phyloP scores from a whole-genome alignment of 768 basidiomycete genomes.

The Russula virescens region DNA sequence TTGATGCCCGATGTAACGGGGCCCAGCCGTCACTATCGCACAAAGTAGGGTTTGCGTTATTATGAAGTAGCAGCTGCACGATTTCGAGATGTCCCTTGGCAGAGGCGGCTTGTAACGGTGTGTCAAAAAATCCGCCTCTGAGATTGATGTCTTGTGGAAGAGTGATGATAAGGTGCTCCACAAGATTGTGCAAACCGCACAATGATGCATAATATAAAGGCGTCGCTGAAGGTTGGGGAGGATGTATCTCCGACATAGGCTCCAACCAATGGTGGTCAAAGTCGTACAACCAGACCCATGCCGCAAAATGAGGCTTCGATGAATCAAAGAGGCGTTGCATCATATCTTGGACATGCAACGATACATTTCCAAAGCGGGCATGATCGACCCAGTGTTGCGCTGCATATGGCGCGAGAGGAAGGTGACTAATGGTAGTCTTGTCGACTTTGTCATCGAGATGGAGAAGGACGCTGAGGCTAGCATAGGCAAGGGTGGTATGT shows the following conservation, averaged over 20 bases:
- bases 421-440: background rate
- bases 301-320: background rate
- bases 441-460: background rate
- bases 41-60: background rate
- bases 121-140: background rate
- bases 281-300: conserved; percentile 10
- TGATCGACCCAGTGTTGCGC: conserved; percentile 9
- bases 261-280: background rate
- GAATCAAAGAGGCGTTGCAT: conserved; percentile 4
- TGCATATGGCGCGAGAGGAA: background rate
- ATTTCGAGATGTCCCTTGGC: background rate
- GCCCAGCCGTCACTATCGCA: too few relatives aligned
- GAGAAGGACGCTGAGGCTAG: background rate
- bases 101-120: background rate
- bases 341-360: background rate
- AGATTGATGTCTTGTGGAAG: background rate
- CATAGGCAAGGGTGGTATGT: background rate
- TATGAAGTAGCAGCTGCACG: background rate
- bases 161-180: background rate
- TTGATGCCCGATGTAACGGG: background rate
- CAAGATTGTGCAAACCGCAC: background rate
- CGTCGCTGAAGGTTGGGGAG: background rate
- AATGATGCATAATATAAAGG: conserved; percentile 7
- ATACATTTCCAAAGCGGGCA: background rate
- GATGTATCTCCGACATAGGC: background rate